Conservation (phyloP, 139 green algal species). For the Chlorella vulgaris region DNA sequence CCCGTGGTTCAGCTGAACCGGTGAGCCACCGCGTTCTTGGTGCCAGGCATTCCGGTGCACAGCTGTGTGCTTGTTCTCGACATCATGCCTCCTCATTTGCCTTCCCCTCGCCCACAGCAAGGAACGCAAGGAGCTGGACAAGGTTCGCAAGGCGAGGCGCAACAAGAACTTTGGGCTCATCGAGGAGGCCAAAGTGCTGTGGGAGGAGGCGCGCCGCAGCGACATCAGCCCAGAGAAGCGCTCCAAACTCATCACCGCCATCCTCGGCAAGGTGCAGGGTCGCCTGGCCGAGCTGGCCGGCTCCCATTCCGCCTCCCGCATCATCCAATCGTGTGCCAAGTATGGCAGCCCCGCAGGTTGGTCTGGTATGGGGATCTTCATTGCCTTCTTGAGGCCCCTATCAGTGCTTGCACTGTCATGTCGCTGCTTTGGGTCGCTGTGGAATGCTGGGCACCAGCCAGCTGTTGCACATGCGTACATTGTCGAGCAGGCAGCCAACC, state of each 20-base stretch:
- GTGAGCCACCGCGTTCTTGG: not conserved
- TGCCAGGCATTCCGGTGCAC: not conserved
- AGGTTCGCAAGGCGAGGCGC: conserved; percentile 25
- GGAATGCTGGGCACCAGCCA: too few relatives aligned
- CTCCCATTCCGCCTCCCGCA: conserved; percentile 78
- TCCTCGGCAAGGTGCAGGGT: conserved; percentile 67
- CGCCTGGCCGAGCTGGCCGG: conserved; percentile 69
- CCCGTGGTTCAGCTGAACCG: not conserved
- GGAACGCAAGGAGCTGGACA: conserved; percentile 40
- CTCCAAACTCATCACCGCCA: conserved; percentile 54
- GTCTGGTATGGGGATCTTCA: not conserved
- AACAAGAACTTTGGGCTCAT: conserved; percentile 50
- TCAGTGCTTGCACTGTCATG: too few relatives aligned
- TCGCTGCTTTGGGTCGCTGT: too few relatives aligned
- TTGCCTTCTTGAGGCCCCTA: too few relatives aligned
- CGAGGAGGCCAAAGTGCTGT: conserved; percentile 47
- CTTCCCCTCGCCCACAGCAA: too few relatives aligned
- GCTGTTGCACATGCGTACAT: too few relatives aligned
- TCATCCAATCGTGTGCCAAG: conserved; percentile 89
- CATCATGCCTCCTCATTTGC: too few relatives aligned
- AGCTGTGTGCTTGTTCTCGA: too few relatives aligned
- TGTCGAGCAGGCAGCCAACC: not conserved
- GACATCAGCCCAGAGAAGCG: conserved; percentile 51
- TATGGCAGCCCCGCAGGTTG: conserved; percentile 53
- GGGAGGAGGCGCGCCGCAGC: conserved; percentile 72